phyloP scores from a whole-genome alignment of 179 eudicot species.

The Silene vulgaris region DNA sequence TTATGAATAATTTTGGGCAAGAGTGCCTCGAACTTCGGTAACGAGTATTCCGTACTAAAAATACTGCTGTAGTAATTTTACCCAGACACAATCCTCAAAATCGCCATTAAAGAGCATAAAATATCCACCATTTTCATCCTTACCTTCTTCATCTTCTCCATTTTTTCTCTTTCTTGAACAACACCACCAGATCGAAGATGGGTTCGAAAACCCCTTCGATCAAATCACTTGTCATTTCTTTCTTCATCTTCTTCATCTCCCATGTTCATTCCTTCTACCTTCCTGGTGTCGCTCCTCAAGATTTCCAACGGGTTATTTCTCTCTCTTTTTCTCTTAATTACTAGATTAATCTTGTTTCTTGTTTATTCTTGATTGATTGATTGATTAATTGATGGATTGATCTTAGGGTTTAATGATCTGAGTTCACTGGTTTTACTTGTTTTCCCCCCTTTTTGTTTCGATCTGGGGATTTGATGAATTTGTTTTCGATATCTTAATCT shows the following conservation, averaged over 20 bases:
- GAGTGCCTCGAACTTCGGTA: too few species aligned
- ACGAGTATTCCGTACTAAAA: too few species aligned
- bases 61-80: too few species aligned
- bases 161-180: constrained; percentile 1
- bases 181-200: constrained; percentile 40
- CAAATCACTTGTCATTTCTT: constrained; percentile 17
- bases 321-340: not conserved
- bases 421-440: too few species aligned
- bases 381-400: not conserved
- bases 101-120: not conserved
- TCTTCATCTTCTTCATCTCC: constrained; percentile 22
- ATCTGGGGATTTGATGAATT: too few species aligned
- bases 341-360: not conserved
- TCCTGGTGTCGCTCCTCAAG: constrained; percentile 53
- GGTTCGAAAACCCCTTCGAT: constrained; percentile 27
- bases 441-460: too few species aligned
- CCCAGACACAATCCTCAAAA: too few species aligned
- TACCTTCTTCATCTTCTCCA: not conserved
- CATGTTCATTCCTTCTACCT: constrained; percentile 36
- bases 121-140: not conserved
- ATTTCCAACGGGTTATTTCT: constrained; percentile 32
- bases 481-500: too few species aligned
- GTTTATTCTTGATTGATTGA: too few species aligned
- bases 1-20: too few species aligned
- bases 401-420: not conserved